Evolutionary conservation across 768 basidiomycete species (phyloP).

Genomic region (Trametes punicea): DNA sequence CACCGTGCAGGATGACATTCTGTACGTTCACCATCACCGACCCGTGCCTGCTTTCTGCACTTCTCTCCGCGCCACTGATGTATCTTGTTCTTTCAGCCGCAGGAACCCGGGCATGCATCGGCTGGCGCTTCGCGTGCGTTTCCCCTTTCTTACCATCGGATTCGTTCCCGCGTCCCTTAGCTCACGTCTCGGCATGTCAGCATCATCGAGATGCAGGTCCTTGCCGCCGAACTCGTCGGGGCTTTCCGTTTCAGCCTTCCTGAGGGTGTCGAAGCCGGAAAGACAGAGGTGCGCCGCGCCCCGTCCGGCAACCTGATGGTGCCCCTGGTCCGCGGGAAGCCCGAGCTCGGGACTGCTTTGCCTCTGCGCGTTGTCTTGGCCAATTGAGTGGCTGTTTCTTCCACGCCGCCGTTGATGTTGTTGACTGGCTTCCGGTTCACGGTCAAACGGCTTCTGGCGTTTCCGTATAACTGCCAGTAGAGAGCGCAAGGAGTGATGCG

Average conservation of each 20-base stretch:
- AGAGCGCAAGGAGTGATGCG: no score
- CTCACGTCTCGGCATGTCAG: background rate
- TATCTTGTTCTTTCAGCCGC: conserved; percentile 18
- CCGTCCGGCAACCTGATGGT: conserved; percentile 29
- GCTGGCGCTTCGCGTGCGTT: conserved; percentile 19
- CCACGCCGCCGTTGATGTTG: background rate
- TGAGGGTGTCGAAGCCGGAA: conserved; percentile 3
- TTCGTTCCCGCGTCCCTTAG: background rate
- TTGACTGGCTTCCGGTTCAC: background rate
- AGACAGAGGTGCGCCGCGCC: conserved; percentile 27
- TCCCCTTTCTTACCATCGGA: background rate
- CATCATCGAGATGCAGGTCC: conserved; percentile 32
- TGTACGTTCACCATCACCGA: background rate
- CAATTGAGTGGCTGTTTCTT: background rate
- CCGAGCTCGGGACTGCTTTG: conserved; percentile 27
- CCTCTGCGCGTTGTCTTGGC: conserved; percentile 27
- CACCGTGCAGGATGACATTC: conserved; percentile 6
- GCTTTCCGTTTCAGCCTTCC: conserved; percentile 33
- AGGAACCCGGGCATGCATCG: conserved; percentile 17
- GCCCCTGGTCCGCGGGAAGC: conserved; percentile 31
- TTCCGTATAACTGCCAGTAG: no score
- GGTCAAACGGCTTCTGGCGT: no score
- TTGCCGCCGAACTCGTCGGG: conserved; percentile 32
- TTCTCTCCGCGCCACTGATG: background rate
- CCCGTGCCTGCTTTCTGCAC: conserved; percentile 5